Evolutionary conservation across 441 rosid species (phyloP).

Genomic region (Corymbia calophylla): DNA sequence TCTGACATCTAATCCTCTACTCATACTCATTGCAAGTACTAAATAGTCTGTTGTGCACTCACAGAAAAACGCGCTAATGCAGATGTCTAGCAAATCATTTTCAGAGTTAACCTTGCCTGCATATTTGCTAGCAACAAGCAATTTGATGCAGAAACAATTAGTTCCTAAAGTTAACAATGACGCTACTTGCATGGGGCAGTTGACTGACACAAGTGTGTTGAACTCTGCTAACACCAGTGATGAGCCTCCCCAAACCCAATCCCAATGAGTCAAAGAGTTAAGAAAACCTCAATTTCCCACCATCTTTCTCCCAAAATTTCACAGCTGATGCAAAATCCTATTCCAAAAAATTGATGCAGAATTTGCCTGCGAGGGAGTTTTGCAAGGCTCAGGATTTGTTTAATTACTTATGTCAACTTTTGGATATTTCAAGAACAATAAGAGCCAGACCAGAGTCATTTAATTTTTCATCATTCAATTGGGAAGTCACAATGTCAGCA

Average conservation of each 20-base stretch:
- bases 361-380: background rate
- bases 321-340: background rate
- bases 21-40: background rate
- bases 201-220: background rate
- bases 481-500: background rate
- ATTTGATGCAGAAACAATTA: background rate
- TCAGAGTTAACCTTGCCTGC: background rate
- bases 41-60: background rate
- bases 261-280: background rate
- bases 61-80: background rate
- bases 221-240: background rate
- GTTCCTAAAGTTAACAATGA: background rate
- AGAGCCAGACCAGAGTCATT: background rate
- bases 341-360: background rate
- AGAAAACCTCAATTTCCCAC: background rate
- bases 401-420: background rate
- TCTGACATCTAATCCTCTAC: background rate
- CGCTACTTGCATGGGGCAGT: background rate
- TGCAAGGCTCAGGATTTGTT: background rate
- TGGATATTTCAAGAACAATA: background rate
- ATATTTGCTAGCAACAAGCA: background rate
- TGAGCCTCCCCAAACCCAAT: background rate
- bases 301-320: background rate
- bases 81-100: background rate
- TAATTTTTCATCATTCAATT: background rate